Conservation (phyloP, 352 stramenopile genomes). For the Phytopythium aichiense region DNA sequence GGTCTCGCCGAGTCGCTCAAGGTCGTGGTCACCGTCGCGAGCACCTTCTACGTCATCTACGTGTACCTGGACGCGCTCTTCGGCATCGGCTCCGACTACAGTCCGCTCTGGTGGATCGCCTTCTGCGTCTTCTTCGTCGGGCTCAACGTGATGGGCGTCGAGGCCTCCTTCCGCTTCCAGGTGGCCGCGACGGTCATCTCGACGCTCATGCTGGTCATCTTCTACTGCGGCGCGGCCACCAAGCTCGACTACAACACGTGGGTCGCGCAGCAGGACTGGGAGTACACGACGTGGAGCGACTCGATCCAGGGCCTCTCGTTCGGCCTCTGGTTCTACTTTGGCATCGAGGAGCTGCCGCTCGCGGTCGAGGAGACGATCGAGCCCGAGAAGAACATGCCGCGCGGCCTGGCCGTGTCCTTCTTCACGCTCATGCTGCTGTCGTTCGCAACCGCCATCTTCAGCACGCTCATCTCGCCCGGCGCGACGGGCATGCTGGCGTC, state of each 20-base stretch:
- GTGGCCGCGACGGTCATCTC: constrained; percentile 41
- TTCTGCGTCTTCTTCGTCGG: constrained; percentile 51
- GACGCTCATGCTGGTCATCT: constrained; percentile 44
- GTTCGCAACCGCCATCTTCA: constrained; percentile 51
- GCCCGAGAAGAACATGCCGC: constrained; percentile 63
- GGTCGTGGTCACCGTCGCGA: constrained; percentile 49
- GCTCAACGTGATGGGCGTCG: constrained; percentile 47
- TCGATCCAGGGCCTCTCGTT: constrained; percentile 54
- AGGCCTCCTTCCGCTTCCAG: constrained; percentile 57
- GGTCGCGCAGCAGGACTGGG: constrained; percentile 45
- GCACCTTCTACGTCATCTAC: constrained; percentile 39
- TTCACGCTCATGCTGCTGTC: constrained; percentile 45
- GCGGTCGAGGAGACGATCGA: constrained; percentile 72
- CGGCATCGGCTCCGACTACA: constrained; percentile 25
- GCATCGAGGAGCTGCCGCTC: constrained; percentile 71
- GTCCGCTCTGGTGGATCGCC: constrained; percentile 36
- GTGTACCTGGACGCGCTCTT: constrained; percentile 50
- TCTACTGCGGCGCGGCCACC: constrained; percentile 43
- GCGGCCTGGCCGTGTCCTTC: constrained; percentile 46
- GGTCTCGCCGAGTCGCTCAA: constrained; percentile 52
- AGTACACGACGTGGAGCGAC: constrained; percentile 41
- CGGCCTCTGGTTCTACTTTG: constrained; percentile 58
- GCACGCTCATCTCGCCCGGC: constrained; percentile 43
- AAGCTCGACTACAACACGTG: constrained; percentile 51
- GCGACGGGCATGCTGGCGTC: constrained; percentile 33